Percentiles rank a stretch among this genome's conserved stretches.
Evolutionary conservation across 2,329 filamentous ascomycete species (phyloP).

Genomic region (Calonectria leucothoes): DNA sequence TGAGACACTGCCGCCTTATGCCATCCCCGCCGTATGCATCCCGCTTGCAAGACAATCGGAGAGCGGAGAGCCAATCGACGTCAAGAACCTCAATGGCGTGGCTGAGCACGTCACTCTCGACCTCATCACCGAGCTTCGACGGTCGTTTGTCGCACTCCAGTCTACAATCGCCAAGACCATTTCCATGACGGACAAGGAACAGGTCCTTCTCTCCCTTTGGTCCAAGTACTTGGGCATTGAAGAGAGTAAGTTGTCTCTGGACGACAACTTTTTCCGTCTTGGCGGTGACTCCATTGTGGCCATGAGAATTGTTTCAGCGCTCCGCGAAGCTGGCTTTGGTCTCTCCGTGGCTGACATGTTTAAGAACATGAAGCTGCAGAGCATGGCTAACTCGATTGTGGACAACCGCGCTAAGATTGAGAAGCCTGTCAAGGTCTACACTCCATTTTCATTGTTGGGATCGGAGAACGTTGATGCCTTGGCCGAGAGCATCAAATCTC

Average conservation of each 20-base stretch:
- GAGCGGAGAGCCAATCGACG: background rate
- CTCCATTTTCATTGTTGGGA: constrained; percentile 34
- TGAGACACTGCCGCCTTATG: constrained; percentile 40
- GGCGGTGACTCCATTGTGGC: constrained; percentile 41
- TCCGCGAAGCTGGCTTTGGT: constrained; percentile 36
- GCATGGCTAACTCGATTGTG: constrained; percentile 34
- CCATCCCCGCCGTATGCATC: constrained; percentile 38
- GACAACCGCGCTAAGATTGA: constrained; percentile 15
- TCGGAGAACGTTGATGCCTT: constrained; percentile 28
- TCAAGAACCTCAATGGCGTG: background rate
- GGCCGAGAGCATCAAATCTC: constrained; percentile 22
- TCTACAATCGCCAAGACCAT: constrained; percentile 28
- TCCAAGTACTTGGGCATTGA: constrained; percentile 34
- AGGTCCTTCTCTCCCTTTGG: constrained; percentile 32
- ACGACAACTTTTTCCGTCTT: constrained; percentile 45
- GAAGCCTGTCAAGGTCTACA: constrained; percentile 25
- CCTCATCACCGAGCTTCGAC: constrained; percentile 31
- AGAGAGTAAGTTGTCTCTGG: constrained; percentile 36
- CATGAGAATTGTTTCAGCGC: constrained; percentile 41
- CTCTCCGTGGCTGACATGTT: constrained; percentile 43
- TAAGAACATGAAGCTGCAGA: constrained; percentile 41
- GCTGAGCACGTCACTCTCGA: constrained; percentile 23
- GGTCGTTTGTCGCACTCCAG: constrained; percentile 24
- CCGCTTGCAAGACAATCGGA: constrained; percentile 12
- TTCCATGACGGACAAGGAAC: constrained; percentile 35